A percentile compares a stretch with the other conserved stretches of the same genome.
phyloP scores from a whole-genome alignment of 805 yeast genomes.

The Teunomyces lycoperdinae region DNA sequence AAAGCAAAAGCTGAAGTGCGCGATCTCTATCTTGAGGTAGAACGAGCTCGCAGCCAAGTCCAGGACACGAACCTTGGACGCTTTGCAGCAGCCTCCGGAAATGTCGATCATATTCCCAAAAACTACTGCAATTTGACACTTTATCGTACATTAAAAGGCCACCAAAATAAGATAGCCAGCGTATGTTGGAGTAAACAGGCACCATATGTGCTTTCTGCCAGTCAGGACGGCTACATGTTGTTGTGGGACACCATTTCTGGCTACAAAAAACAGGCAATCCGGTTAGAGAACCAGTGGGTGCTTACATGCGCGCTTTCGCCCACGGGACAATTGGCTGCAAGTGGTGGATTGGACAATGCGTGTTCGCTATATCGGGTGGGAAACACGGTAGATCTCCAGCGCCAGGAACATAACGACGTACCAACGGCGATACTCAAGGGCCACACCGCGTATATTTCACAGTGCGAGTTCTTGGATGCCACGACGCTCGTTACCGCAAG shows the following conservation, averaged over 20 bases:
- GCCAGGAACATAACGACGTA: background rate
- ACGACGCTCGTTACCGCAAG: conserved; percentile 59
- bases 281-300: conserved; percentile 77
- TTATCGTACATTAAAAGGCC: conserved; percentile 52
- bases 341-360: conserved; percentile 79
- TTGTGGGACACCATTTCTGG: conserved; percentile 81
- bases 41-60: conserved; percentile 37
- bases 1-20: conserved; percentile 45
- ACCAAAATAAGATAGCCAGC: conserved; percentile 68
- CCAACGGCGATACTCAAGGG: conserved; percentile 60
- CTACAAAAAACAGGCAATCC: conserved; percentile 64
- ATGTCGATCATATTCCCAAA: conserved; percentile 30
- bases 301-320: conserved; percentile 73
- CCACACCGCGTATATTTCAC: conserved; percentile 79
- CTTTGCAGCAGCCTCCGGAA: conserved; percentile 22
- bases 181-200: conserved; percentile 68
- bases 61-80: conserved; percentile 47
- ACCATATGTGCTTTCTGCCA: conserved; percentile 61
- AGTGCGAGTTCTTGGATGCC: conserved; percentile 63
- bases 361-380: conserved; percentile 62
- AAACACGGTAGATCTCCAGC: conserved; percentile 13
- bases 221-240: conserved; percentile 84
- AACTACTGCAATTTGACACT: conserved; percentile 24
- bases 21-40: conserved; percentile 48
- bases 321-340: conserved; percentile 61